These are phyloP conservation scores for Linnemannia exigua DNA, from an alignment of 192 early-diverging fungal genomes.

Conservation along the genomic window DNA sequence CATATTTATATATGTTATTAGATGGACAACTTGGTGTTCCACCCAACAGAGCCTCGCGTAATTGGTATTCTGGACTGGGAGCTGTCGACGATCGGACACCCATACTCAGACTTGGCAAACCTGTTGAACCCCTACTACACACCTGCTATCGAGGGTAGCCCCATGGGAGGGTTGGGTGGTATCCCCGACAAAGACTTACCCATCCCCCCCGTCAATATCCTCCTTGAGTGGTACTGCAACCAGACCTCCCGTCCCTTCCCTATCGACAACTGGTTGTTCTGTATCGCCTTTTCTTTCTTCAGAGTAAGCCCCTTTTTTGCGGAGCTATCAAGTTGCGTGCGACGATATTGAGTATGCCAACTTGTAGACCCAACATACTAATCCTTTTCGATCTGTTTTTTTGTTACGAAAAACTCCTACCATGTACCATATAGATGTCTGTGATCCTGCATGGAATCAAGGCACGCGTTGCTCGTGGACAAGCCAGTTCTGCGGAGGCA, in stretches of 20 bases:
- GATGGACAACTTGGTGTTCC: conserved; percentile 71
- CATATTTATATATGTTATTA: neutral
- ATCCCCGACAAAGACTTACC: conserved; percentile 55
- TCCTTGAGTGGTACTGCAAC: conserved; percentile 82
- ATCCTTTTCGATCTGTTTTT: conserved; percentile 4
- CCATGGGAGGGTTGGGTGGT: conserved; percentile 62
- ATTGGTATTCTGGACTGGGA: conserved; percentile 96
- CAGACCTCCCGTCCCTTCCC: conserved; percentile 75
- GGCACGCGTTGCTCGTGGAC: conserved; percentile 88
- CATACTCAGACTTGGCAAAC: conserved; percentile 92
- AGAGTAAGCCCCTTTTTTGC: conserved; percentile 62
- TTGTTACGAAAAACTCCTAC: neutral
- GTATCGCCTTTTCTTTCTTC: conserved; percentile 91
- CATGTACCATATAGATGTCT: conserved; percentile 60
- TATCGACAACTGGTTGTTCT: conserved; percentile 84
- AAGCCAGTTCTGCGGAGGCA: conserved; percentile 84
- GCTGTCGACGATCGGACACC: conserved; percentile 92
- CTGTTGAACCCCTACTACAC: conserved; percentile 81
- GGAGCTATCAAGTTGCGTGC: neutral
- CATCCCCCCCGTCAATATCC: conserved; percentile 75
- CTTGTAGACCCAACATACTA: neutral
- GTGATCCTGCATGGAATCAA: conserved; percentile 92
- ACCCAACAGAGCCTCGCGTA: conserved; percentile 77
- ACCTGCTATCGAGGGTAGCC: conserved; percentile 37
- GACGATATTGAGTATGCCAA: too few species aligned